These are phyloP conservation scores for Nemania diffusa DNA, from an alignment of 2,329 filamentous ascomycete species.

Conservation along the genomic window DNA sequence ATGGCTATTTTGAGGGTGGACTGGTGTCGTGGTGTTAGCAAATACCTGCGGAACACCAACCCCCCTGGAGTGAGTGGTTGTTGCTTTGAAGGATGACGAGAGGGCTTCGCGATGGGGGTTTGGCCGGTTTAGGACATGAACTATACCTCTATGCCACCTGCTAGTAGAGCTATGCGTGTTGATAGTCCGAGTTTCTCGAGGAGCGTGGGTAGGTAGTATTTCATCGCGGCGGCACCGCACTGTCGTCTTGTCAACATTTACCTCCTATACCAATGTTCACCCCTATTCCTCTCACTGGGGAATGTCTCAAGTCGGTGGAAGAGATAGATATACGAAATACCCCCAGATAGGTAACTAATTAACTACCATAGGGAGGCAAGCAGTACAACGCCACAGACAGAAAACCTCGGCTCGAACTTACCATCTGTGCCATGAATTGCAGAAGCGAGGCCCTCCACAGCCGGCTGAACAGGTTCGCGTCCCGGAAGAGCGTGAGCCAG, in stretches of 20 bases:
- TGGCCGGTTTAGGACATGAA: background rate
- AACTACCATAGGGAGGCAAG: background rate
- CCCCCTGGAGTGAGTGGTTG: background rate
- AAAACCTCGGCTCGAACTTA: slow-evolving; percentile 16
- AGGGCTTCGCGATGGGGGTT: background rate
- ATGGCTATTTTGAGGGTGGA: slow-evolving; percentile 67
- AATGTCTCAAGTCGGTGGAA: background rate
- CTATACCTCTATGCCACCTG: slow-evolving; percentile 60
- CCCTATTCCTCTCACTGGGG: background rate
- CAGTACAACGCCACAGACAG: background rate
- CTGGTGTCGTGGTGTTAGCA: slow-evolving; percentile 18
- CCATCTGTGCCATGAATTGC: slow-evolving; percentile 68
- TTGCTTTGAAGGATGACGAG: no score
- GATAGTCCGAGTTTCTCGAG: slow-evolving; percentile 62
- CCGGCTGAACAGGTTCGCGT: slow-evolving; percentile 59
- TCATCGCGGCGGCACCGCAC: slow-evolving; percentile 69
- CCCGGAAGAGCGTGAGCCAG: slow-evolving; percentile 61
- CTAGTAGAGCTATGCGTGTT: slow-evolving; percentile 60
- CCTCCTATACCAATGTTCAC: background rate
- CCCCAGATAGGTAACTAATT: background rate
- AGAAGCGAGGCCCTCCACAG: slow-evolving; percentile 67
- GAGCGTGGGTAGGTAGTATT: slow-evolving; percentile 67
- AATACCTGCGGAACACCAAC: no score
- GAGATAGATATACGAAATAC: background rate
- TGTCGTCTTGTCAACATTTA: background rate